A percentile compares a stretch with the other conserved stretches of the same genome.
Evolutionary conservation across 805 yeast species (phyloP).

Genomic region (Candida dajiaensis): DNA sequence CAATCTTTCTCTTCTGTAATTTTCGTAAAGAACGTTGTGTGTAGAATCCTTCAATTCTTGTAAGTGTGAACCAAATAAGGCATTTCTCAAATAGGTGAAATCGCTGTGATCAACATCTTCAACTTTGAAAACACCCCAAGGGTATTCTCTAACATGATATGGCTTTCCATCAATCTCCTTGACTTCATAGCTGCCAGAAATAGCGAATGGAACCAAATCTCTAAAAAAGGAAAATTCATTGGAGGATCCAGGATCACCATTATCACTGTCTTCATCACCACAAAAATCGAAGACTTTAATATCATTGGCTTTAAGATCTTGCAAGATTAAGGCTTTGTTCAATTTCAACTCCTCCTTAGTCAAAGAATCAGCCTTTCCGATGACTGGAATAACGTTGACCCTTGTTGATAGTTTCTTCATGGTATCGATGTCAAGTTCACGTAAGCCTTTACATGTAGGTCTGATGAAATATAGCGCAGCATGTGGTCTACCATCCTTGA

Average conservation of each 20-base stretch:
- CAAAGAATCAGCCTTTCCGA: slow-evolving; percentile 75
- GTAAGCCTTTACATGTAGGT: slow-evolving; percentile 57
- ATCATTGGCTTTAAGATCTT: slow-evolving; percentile 49
- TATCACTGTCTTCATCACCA: slow-evolving; percentile 16
- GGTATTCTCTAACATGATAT: slow-evolving; percentile 49
- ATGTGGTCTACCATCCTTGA: slow-evolving; percentile 70
- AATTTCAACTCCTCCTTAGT: slow-evolving; percentile 55
- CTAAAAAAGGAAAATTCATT: slow-evolving; percentile 32
- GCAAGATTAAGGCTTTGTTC: slow-evolving; percentile 48
- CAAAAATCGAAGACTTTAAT: slow-evolving; percentile 66
- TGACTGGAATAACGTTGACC: slow-evolving; percentile 80
- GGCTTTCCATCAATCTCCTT: slow-evolving; percentile 25
- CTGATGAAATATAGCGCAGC: slow-evolving; percentile 73
- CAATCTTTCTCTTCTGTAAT: slow-evolving; percentile 67
- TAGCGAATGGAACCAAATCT: slow-evolving; percentile 54
- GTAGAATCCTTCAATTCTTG: slow-evolving; percentile 80
- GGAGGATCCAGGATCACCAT: slow-evolving; percentile 13
- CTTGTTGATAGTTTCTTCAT: slow-evolving; percentile 64
- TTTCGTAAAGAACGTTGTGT: slow-evolving; percentile 69
- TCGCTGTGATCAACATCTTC: slow-evolving; percentile 60
- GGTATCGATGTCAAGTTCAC: slow-evolving; percentile 67
- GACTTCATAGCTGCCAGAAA: slow-evolving; percentile 50
- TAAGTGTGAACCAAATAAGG: slow-evolving; percentile 70
- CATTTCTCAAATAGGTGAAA: slow-evolving; percentile 63
- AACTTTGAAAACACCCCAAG: slow-evolving; percentile 62